Evolutionary conservation across 306 rosid species (phyloP), one percentile per base, ranked within the genome.

Genomic region (Prunus dulcis): DNA sequence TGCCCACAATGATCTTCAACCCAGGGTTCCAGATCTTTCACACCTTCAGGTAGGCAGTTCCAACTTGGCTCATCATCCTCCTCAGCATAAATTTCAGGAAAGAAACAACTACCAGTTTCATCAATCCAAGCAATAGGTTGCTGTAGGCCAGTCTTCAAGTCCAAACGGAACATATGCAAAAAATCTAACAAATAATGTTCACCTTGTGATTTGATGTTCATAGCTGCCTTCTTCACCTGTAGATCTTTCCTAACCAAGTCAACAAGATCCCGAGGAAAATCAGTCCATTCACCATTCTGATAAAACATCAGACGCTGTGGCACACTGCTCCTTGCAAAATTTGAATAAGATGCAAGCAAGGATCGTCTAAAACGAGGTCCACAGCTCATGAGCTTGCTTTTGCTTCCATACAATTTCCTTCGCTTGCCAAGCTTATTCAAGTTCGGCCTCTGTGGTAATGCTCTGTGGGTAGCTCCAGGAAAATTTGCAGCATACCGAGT

Each of bases 51-150:
- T 49, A 76, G 66, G 75, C 65, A 68, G 72, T 57, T 43, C 64
- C 52, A 68, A 74, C 52, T 12, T 12, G 78, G 74, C 47, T 77
- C 87, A 64, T 82, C 85, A 27, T 78, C 79, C 25, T 83, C 76
- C 56, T 84, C 82, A 41, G 79, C 74, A 85, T 56, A 89, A 64
- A 75, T 76, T 84, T 92, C 97, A 6, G 98, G 98, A 84, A 95
- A 95, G 87, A 90, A 95, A 86, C 97, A 95, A 61, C 58, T 41
- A 52, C 89, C 97, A 25, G 87, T 76, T 75, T 89, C 96, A 81
- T 95, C 98, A 73, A 95, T 95, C 97, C 97, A 95, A 20, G 96
- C 98, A 65, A 95, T 87, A 73, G 92, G 93, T 38, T 85, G 82
- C 53, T 83, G 91, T 71, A 74, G 73, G 14, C 93, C 97, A 45